A percentile compares a stretch with the other conserved stretches of the same genome.
phyloP scores from a whole-genome alignment of 2,329 filamentous ascomycete species.

The Fulvia fulva region DNA sequence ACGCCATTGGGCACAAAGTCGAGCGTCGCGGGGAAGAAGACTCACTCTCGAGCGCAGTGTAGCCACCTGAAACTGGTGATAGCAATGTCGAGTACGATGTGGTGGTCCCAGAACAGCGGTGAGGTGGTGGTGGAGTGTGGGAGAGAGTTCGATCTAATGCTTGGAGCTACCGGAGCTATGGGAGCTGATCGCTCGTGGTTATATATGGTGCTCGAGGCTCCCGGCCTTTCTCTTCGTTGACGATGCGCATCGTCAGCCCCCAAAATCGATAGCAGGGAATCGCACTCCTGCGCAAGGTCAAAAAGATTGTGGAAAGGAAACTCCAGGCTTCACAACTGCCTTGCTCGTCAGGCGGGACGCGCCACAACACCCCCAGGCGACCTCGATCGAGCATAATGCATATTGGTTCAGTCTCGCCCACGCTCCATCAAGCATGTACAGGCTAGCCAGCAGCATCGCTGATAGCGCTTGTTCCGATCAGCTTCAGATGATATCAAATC shows the following conservation, averaged over 20 bases:
- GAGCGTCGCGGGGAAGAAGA: neutral
- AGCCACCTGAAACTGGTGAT: slow-evolving; percentile 19
- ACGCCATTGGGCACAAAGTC: slow-evolving; percentile 2
- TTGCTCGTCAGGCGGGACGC: neutral
- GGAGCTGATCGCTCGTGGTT: slow-evolving; percentile 18
- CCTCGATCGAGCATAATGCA: neutral
- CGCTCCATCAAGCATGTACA: neutral
- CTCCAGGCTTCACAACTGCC: neutral
- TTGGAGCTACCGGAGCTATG: slow-evolving; percentile 16
- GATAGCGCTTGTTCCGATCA: neutral
- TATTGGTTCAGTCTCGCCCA: neutral
- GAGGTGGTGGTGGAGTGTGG: slow-evolving; percentile 13
- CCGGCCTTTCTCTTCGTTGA: slow-evolving; percentile 12
- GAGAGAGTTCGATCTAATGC: slow-evolving; percentile 9
- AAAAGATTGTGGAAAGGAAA: slow-evolving; percentile 9
- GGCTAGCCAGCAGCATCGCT: neutral
- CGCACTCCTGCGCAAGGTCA: neutral
- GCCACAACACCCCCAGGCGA: neutral
- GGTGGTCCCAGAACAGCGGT: slow-evolving; percentile 10
- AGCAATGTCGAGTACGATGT: slow-evolving; percentile 8
- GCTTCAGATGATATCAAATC: slow-evolving; percentile 2
- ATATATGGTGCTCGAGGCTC: slow-evolving; percentile 15
- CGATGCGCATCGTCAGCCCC: slow-evolving; percentile 15
- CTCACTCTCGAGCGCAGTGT: slow-evolving; percentile 14
- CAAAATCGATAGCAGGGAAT: neutral